Evolutionary conservation across 352 stramenopile species (phyloP), one percentile per base, ranked within the genome.

Genomic region (Phytophthora sp.): DNA sequence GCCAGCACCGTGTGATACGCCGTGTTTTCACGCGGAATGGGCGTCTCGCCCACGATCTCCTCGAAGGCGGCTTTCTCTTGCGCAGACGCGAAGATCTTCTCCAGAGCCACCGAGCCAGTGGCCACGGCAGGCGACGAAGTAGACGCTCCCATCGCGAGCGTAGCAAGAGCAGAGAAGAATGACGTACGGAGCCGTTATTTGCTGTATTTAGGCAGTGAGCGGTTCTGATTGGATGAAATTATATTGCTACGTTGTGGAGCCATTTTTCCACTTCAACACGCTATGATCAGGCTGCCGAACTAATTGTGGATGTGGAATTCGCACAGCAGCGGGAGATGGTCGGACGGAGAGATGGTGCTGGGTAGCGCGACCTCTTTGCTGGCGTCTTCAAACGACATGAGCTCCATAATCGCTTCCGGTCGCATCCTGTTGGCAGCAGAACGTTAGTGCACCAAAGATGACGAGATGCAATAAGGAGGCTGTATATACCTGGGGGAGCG

Each of bases 261-360:
- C 67, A 68, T 61, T 38, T 13, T 35, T 16, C 16, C 16, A 57
- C 60, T 61, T 66, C 35, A 50, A 72, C 46, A 23, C 9, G 21
- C n/a, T n/a, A n/a, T n/a, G n/a, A n/a, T n/a, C n/a, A n/a, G n/a
- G n/a, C n/a, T n/a, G n/a, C n/a, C n/a, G n/a, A n/a, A 1, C 27
- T 45, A 23, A 21, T 26, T 53, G 2, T 42, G 44, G 27, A 81
- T 74, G 38, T 66, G 69, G 54, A 95, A 94, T 45, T 89, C 79
- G 60, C 82, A 86, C 4, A 95, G 51, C 11, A 95, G 66, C 7
- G 85, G 85, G 4, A 95, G 66, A 51, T 95, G 87, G 24, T 95
- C 87, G 2, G 85, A 94, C 6, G 84, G 84, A 55, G 86, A 91
- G 44, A 83, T 71, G 1, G 72, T 69, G 45, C 81, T 95, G 1